A percentile compares a stretch with the other conserved stretches of the same genome.
These are phyloP conservation scores for Colletotrichum gigasporum DNA, from an alignment of 2,329 filamentous ascomycete genomes.

Conservation along the genomic window DNA sequence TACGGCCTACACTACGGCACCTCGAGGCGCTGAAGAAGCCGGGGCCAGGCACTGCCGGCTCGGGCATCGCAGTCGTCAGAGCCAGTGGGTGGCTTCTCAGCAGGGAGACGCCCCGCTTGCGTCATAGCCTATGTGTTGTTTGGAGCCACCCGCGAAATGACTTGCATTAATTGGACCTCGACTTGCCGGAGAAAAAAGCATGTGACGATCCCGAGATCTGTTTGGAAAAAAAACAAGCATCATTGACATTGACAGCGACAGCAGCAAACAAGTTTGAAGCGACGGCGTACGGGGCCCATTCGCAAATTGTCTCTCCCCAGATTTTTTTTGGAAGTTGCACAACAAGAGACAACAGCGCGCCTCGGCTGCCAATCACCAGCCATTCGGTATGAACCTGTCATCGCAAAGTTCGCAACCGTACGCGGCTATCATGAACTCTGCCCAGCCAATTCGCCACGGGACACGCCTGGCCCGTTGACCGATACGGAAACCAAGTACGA, in stretches of 20 bases:
- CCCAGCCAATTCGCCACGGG: neutral
- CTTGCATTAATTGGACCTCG: conserved; percentile 9
- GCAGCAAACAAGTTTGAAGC: neutral
- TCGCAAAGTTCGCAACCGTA: neutral
- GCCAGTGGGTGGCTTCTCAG: conserved; percentile 11
- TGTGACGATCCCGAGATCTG: conserved; percentile 20
- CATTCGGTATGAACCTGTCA: neutral
- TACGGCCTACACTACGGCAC: too few species aligned
- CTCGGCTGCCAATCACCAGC: neutral
- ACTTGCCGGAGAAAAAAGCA: conserved; percentile 7
- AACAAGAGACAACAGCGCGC: neutral
- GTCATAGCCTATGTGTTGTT: conserved; percentile 19
- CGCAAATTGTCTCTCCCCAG: neutral
- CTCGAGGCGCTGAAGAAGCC: conserved; percentile 17
- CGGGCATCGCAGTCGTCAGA: conserved; percentile 10
- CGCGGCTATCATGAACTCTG: conserved; percentile 14
- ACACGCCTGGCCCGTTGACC: neutral
- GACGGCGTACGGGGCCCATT: neutral
- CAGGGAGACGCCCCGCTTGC: conserved; percentile 22
- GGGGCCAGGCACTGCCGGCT: conserved; percentile 7
- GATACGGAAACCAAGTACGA: neutral
- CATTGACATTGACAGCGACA: neutral
- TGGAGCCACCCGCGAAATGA: conserved; percentile 21
- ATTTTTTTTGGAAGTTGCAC: neutral
- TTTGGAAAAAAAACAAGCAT: conserved; percentile 20